These are phyloP conservation scores for Nicotiana attenuata DNA, from an alignment of 257 asterid genomes.

Conservation along the genomic window DNA sequence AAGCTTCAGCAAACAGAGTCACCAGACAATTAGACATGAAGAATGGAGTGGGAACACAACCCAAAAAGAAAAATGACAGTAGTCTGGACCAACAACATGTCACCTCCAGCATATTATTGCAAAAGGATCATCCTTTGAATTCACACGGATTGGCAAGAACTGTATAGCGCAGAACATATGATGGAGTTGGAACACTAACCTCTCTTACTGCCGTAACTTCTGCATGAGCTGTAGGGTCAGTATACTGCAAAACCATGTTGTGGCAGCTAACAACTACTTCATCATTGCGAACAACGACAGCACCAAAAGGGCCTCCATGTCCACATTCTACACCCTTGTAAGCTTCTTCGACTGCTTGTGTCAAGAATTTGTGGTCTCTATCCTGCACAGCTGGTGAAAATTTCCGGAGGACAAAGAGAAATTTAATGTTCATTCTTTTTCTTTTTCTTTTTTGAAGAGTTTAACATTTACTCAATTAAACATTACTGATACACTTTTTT, in stretches of 20 bases:
- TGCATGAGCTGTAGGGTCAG: constrained; percentile 99
- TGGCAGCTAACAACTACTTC: constrained; percentile 94
- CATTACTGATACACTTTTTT: neutral
- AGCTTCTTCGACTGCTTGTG: constrained; percentile 95
- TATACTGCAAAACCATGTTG: constrained; percentile 69
- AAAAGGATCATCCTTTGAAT: neutral
- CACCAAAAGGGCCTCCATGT: constrained; percentile 98
- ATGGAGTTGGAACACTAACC: constrained; percentile 41
- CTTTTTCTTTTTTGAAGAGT: neutral
- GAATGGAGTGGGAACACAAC: neutral
- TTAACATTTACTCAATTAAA: neutral
- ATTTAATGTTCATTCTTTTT: neutral
- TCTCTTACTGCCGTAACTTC: constrained; percentile 98
- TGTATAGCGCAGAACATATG: neutral
- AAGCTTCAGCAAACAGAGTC: neutral
- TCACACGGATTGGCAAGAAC: neutral
- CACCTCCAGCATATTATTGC: neutral
- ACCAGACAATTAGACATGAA: neutral
- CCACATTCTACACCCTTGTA: constrained; percentile 93
- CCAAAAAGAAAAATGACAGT: neutral
- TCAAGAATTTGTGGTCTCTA: constrained; percentile 87
- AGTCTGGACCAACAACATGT: neutral
- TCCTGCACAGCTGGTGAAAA: constrained; percentile 68
- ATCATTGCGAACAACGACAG: constrained; percentile 76
- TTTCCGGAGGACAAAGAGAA: constrained; percentile 1